Base-by-base conservation (phyloP, 164 flowering plant genomes). In the Stephania cephalantha region DNA sequence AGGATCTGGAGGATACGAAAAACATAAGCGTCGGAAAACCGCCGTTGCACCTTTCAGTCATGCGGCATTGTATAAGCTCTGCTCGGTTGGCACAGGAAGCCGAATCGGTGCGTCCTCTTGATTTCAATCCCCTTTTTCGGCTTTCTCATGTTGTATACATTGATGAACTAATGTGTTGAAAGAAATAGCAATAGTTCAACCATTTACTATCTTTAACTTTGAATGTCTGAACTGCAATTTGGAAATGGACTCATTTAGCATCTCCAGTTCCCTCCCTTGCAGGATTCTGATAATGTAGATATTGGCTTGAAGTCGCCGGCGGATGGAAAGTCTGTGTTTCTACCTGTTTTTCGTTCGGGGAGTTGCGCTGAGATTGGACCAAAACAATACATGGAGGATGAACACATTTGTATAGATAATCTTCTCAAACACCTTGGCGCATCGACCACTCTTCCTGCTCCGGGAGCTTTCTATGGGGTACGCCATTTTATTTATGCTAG, bases 381-480 rank as follows among this genome's bases (percentile, higher is more conserved):
- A 30, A 91, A 90, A 81, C 88, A 79, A 53, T 90, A 81, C 63
- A 94, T 94, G 98, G 98, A 94, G 80, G 98, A 94, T 76, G 97
- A 91, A 75, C 91, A 92, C 79, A 78, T 89, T 1, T 90, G 97
- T 76, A 84, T 92, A 75, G 97, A 92, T 77, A 79, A 92, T 79
- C 87, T 95, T 42, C 22, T 71, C 67, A 90, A 85, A 71, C 90
- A 95, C 85, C 82, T 91, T 46, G 88, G 81, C 77, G 81, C 82
- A 77, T 52, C 78, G 18, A 82, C 77, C 2, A 83, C 81, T 31
- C 78, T 87, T 71, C 89, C 94, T 78, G 81, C 90, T 48, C 90
- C 89, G n/a, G 91, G 90, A 77, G 97, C 98, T 71, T 95, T 92
- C 73, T 95, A 95, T 84, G 98, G 98, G 91, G 98, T 94, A 75